Percentiles rank a stretch among this genome's conserved stretches.
phyloP scores from a whole-genome alignment of 75 land plant species.

The Picea glauca region DNA sequence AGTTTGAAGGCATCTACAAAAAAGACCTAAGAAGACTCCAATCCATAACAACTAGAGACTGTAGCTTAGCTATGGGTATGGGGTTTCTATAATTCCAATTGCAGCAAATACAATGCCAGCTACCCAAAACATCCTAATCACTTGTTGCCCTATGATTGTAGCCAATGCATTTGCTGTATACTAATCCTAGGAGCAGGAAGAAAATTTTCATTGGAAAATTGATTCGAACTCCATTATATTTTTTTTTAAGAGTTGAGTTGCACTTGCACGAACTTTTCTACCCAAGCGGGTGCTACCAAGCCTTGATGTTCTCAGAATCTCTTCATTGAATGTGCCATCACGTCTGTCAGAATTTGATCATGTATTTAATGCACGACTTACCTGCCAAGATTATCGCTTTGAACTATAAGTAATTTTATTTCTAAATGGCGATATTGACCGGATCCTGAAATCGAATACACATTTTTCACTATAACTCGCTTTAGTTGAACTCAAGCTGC shows the following conservation, averaged over 20 bases:
- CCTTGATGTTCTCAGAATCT: too few relatives aligned
- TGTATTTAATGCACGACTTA: constrained; percentile 44
- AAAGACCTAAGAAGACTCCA: too few relatives aligned
- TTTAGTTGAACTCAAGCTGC: too few relatives aligned
- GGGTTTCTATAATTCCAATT: constrained; percentile 83
- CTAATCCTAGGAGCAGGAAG: constrained; percentile 81
- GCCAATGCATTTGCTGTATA: constrained; percentile 98
- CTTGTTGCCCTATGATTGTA: constrained; percentile 94
- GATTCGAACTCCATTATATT: constrained; percentile 62
- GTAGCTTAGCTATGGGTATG: constrained; percentile 28
- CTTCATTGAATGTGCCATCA: too few relatives aligned
- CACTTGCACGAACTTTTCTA: constrained; percentile 53
- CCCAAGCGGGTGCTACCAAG: constrained; percentile 38
- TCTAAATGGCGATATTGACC: too few relatives aligned
- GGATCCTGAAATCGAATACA: too few relatives aligned
- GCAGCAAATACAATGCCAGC: constrained; percentile 93
- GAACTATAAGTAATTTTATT: too few relatives aligned
- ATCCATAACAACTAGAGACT: constrained; percentile 46
- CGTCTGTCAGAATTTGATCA: constrained; percentile 1
- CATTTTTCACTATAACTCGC: too few relatives aligned
- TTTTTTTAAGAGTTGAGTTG: constrained; percentile 54
- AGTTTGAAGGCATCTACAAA: too few relatives aligned
- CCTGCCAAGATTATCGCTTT: constrained; percentile 10
- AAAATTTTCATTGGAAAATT: constrained; percentile 87
- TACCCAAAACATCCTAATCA: constrained; percentile 94